Conservation (phyloP, 345 rosid species). For the Lumnitzera littorea region DNA sequence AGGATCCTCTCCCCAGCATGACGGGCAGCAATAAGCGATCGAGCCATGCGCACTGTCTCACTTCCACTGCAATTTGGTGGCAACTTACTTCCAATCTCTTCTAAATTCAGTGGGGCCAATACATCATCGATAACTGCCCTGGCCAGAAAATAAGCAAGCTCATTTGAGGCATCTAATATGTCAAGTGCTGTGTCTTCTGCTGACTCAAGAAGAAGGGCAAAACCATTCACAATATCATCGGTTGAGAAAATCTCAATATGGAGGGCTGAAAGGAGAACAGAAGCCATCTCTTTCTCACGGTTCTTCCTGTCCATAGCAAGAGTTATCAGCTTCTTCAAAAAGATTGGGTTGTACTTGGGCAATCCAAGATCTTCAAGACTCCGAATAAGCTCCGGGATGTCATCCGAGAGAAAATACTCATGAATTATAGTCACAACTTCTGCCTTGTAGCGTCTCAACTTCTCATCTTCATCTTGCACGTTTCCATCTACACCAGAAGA, state of each 20-base stretch:
- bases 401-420: conserved; percentile 95
- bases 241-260: conserved; percentile 93
- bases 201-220: conserved; percentile 86
- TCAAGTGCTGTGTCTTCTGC: conserved; percentile 96
- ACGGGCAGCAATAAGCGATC: conserved; percentile 78
- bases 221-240: conserved; percentile 83
- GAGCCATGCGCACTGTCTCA: conserved; percentile 70
- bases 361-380: conserved; percentile 79
- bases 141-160: conserved; percentile 92
- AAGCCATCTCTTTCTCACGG: conserved; percentile 99
- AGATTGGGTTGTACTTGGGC: conserved; percentile 71
- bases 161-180: conserved; percentile 92
- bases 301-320: conserved; percentile 97
- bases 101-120: conserved; percentile 81
- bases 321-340: conserved; percentile 82
- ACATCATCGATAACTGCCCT: conserved; percentile 98
- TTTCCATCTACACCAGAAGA: conserved; percentile 35
- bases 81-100: conserved; percentile 70
- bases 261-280: conserved; percentile 85
- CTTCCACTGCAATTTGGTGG: conserved; percentile 79
- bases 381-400: conserved; percentile 86
- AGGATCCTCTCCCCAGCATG: conserved; percentile 97
- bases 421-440: conserved; percentile 77
- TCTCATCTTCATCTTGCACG: conserved; percentile 32
- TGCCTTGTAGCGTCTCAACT: conserved; percentile 60